Evolutionary conservation across 208 protist species (phyloP).

Genomic region (Tritrichomonas foetus): DNA sequence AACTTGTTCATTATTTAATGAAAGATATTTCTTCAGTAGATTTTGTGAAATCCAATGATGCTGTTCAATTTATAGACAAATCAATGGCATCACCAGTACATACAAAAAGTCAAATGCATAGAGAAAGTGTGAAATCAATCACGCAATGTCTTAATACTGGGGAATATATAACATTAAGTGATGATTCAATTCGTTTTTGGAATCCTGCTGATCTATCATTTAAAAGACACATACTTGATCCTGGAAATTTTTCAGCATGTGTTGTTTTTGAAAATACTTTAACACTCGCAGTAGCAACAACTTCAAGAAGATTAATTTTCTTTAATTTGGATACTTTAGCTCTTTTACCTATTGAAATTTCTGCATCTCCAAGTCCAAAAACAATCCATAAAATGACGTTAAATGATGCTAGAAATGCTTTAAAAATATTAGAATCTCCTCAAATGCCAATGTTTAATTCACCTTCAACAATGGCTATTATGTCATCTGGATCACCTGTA

Average conservation of each 20-base stretch:
- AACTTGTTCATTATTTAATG: slow-evolving; percentile 1
- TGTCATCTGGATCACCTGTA: too few relatives aligned
- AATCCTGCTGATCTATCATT: neutral
- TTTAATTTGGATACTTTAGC: slow-evolving; percentile 16
- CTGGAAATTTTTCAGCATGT: neutral
- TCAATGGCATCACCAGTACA: neutral
- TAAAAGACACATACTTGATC: neutral
- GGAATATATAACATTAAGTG: slow-evolving; percentile 11
- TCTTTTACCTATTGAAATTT: neutral
- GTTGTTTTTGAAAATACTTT: neutral
- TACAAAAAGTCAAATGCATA: neutral
- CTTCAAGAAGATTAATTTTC: neutral
- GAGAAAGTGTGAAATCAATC: neutral
- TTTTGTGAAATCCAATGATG: neutral
- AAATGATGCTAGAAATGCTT: neutral
- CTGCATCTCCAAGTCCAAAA: neutral
- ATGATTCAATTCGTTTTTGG: slow-evolving; percentile 7
- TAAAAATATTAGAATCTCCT: neutral
- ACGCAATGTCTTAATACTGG: neutral
- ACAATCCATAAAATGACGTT: neutral
- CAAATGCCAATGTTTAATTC: neutral
- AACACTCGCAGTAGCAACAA: neutral
- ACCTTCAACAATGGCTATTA: neutral
- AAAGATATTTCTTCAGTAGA: neutral
- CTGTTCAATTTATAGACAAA: neutral